phyloP scores from a whole-genome alignment of 495 filamentous ascomycete genomes.

The Hypoxylon fuscum region DNA sequence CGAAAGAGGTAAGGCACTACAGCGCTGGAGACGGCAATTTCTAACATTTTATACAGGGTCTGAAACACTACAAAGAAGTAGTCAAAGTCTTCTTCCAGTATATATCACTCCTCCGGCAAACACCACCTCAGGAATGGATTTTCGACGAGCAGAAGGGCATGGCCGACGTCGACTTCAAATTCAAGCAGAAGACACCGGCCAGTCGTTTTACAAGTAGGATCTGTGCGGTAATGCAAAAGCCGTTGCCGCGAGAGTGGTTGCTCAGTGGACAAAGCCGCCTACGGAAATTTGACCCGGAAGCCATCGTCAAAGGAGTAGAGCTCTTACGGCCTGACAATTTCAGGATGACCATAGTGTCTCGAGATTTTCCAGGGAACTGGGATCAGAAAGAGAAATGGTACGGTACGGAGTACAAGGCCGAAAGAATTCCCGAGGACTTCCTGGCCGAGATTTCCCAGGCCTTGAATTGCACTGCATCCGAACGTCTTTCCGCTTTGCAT shows the following conservation, averaged over 20 bases:
- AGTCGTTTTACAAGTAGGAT: constrained; percentile 86
- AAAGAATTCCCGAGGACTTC: constrained; percentile 82
- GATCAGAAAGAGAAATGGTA: constrained; percentile 96
- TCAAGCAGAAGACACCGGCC: constrained; percentile 90
- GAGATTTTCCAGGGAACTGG: constrained; percentile 84
- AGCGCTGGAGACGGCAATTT: background rate
- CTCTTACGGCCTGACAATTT: constrained; percentile 91
- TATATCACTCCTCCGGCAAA: constrained; percentile 83
- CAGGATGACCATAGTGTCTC: constrained; percentile 79
- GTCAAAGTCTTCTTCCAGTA: constrained; percentile 93
- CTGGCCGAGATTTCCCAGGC: constrained; percentile 73
- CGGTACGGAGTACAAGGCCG: constrained; percentile 88
- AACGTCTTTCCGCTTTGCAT: constrained; percentile 75
- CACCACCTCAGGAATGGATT: constrained; percentile 89
- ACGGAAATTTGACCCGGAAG: constrained; percentile 77
- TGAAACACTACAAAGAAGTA: constrained; percentile 85
- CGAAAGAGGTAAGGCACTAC: constrained; percentile 70
- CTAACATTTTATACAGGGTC: constrained; percentile 49
- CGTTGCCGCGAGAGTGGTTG: constrained; percentile 83
- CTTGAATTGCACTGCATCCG: constrained; percentile 60
- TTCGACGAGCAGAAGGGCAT: constrained; percentile 89
- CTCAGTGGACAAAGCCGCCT: constrained; percentile 76
- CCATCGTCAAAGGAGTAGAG: constrained; percentile 77
- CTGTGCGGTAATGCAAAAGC: constrained; percentile 88
- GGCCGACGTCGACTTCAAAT: constrained; percentile 91